phyloP scores from a whole-genome alignment of 1,139 yeast genomes.

The Saccharomyces hybrid region DNA sequence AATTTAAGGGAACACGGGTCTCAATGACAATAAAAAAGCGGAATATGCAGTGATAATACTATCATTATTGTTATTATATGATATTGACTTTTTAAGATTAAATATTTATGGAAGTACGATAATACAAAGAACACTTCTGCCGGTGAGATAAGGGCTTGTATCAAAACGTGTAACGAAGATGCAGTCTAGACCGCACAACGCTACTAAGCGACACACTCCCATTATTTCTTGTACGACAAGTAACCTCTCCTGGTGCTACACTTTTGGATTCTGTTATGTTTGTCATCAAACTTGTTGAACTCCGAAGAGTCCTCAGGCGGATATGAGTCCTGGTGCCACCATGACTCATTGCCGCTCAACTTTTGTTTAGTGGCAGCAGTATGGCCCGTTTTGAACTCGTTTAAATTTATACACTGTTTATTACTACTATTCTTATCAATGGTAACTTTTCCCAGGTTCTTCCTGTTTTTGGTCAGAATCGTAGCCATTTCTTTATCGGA shows the following conservation, averaged over 20 bases:
- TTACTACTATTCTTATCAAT: constrained; percentile 1
- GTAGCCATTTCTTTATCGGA: constrained; percentile 15
- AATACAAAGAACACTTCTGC: not conserved
- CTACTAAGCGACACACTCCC: not conserved
- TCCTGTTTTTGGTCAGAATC: constrained; percentile 2
- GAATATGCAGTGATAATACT: not conserved
- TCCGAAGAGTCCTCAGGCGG: constrained; percentile 10
- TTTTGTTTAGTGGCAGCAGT: not conserved
- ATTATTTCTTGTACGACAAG: not conserved
- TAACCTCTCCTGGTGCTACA: constrained; percentile 9
- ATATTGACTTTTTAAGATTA: not conserved
- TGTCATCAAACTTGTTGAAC: constrained; percentile 12
- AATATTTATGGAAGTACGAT: not conserved
- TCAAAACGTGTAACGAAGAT: not conserved
- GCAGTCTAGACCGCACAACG: no score
- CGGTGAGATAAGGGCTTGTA: not conserved
- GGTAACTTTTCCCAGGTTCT: constrained; percentile 2
- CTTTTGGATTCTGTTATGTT: constrained; percentile 10
- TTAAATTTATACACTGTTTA: not conserved
- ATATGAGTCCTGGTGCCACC: constrained; percentile 1
- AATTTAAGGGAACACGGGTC: not conserved
- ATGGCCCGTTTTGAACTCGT: not conserved
- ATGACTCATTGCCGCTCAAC: not conserved
- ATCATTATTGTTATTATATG: not conserved
- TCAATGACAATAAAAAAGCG: no score